A percentile compares a stretch with the other conserved stretches of the same genome.
phyloP scores from a whole-genome alignment of 306 rosid genomes.

The Prunus kanzakura region DNA sequence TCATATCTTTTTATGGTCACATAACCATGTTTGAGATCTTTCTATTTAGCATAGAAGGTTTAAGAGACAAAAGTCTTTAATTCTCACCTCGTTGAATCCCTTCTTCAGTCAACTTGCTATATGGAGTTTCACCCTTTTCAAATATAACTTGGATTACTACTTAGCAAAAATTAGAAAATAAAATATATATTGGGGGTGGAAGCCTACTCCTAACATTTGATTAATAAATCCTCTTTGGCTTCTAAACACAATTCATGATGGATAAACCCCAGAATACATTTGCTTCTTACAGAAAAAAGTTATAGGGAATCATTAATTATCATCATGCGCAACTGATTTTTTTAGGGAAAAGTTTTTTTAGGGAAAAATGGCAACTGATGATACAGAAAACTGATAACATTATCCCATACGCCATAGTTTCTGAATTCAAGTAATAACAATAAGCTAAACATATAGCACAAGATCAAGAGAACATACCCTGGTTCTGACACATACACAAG shows the following conservation, averaged over 20 bases:
- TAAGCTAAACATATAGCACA: background rate
- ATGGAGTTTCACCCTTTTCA: background rate
- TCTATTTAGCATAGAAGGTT: background rate
- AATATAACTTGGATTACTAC: too few species aligned
- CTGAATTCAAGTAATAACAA: background rate
- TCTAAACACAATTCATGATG: background rate
- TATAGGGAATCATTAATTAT: slow-evolving; percentile 5
- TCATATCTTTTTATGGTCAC: background rate
- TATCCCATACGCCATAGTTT: background rate
- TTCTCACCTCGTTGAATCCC: background rate
- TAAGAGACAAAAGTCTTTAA: background rate
- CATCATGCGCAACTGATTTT: background rate
- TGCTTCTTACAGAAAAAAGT: background rate
- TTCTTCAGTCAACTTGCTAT: background rate
- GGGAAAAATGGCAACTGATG: background rate
- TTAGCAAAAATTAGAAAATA: too few species aligned
- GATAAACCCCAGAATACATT: background rate
- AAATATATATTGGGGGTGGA: background rate
- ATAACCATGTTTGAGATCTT: too few species aligned
- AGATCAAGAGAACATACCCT: slow-evolving; percentile 58
- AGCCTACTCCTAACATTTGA: background rate
- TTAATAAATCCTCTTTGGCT: background rate
- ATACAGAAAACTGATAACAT: background rate
- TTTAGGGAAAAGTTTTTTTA: too few species aligned
- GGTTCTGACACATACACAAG: slow-evolving; percentile 95